Percentiles rank a stretch among this genome's conserved stretches.
Evolutionary conservation across 2,329 filamentous ascomycete genomes (phyloP).

Genomic region (Penicillium glabrum): DNA sequence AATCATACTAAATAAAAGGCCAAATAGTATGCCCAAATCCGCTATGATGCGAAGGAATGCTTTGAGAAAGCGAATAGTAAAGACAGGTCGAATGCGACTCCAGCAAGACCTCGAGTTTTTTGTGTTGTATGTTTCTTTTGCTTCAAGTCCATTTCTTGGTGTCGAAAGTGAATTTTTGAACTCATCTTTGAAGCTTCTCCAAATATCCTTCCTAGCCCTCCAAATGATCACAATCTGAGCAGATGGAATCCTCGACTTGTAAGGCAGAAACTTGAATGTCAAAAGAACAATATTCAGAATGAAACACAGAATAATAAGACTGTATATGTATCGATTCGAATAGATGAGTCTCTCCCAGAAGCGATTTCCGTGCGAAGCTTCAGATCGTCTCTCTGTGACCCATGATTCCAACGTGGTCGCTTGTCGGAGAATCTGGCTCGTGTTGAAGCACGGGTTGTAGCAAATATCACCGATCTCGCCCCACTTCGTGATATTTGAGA

Average conservation of each 20-base stretch:
- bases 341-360: slow-evolving; percentile 21
- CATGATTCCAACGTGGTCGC: slow-evolving; percentile 17
- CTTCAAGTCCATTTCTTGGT: not conserved
- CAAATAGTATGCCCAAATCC: slow-evolving; percentile 18
- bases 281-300: slow-evolving; percentile 26
- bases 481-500: slow-evolving; percentile 22
- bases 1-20: slow-evolving; percentile 29
- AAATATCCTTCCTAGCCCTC: slow-evolving; percentile 22
- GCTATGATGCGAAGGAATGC: slow-evolving; percentile 10
- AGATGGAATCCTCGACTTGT: slow-evolving; percentile 27
- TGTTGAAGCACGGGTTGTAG: slow-evolving; percentile 35
- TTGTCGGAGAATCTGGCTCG: slow-evolving; percentile 28
- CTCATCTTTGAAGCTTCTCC: slow-evolving; percentile 17
- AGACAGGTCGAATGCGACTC: slow-evolving; percentile 2
- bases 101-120: not conserved
- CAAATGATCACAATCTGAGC: slow-evolving; percentile 24
- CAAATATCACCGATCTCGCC: slow-evolving; percentile 27
- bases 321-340: slow-evolving; percentile 30
- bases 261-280: slow-evolving; percentile 22
- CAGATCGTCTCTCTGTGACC: slow-evolving; percentile 5
- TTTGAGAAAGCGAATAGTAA: slow-evolving; percentile 11
- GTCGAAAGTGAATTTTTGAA: not conserved
- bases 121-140: not conserved
- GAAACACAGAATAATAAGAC: slow-evolving; percentile 25
- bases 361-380: slow-evolving; percentile 4